phyloP scores from a whole-genome alignment of 768 basidiomycete genomes.

The Sistotremastrum niveocremeum region DNA sequence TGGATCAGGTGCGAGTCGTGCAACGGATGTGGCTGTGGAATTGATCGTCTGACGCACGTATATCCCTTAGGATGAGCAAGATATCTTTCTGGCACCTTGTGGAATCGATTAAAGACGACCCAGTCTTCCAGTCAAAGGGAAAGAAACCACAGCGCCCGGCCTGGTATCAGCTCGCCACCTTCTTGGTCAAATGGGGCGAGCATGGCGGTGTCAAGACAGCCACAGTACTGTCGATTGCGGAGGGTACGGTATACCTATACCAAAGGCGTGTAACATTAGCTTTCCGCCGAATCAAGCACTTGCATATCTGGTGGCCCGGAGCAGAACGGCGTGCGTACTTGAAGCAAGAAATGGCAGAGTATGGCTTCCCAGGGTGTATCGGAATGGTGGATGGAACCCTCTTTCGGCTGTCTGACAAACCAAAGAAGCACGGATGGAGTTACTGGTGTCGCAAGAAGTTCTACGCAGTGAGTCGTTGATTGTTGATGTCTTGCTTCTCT shows the following conservation, averaged over 20 bases:
- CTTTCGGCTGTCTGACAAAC: constrained; percentile 9
- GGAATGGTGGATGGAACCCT: constrained; percentile 13
- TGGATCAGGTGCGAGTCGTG: no score
- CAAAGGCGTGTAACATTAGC: constrained; percentile 9
- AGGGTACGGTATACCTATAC: constrained; percentile 12
- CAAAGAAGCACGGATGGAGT: constrained; percentile 4
- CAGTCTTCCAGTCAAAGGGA: constrained; percentile 9
- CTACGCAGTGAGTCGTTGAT: constrained; percentile 7
- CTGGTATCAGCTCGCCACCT: constrained; percentile 11
- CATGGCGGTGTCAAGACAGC: constrained; percentile 8
- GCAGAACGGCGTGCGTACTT: constrained; percentile 1
- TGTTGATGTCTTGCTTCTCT: no score
- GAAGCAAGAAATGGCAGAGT: constrained; percentile 5
- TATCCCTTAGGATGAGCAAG: no score
- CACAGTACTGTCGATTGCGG: constrained; percentile 10
- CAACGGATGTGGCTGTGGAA: no score
- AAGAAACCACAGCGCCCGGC: constrained; percentile 12
- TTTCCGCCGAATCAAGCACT: constrained; percentile 7
- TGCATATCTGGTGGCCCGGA: constrained; percentile 10
- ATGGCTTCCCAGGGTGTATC: constrained; percentile 12
- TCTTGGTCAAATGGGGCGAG: constrained; percentile 12
- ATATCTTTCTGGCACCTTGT: no score
- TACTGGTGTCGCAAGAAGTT: constrained; percentile 12
- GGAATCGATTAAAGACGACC: constrained; percentile 7
- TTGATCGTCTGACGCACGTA: no score